phyloP scores from a whole-genome alignment of 2,329 filamentous ascomycete genomes.

The Bipolaris zeicola region DNA sequence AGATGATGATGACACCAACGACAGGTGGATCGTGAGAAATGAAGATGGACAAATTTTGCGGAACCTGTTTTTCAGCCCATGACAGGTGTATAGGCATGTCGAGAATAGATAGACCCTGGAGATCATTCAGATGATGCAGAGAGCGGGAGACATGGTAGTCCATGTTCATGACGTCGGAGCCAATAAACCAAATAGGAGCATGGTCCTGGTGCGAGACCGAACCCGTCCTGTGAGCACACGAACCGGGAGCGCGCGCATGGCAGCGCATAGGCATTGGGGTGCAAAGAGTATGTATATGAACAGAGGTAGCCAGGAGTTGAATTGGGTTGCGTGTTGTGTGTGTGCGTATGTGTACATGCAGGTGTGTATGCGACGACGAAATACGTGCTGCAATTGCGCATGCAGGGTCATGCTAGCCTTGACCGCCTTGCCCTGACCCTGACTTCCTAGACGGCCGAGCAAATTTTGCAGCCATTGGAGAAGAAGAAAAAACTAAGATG shows the following conservation, averaged over 20 bases:
- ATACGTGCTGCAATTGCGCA: conserved; percentile 14
- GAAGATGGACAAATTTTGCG: conserved; percentile 8
- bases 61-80: conserved; percentile 7
- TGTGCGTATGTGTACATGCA: not conserved
- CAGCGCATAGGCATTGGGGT: conserved; percentile 4
- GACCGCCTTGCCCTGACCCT: conserved; percentile 8
- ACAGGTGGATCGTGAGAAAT: conserved; percentile 20
- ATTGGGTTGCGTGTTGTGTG: not conserved
- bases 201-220: conserved; percentile 12
- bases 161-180: conserved; percentile 23
- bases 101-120: conserved; percentile 16
- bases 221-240: conserved; percentile 12
- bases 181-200: conserved; percentile 1
- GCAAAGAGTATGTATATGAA: conserved; percentile 11
- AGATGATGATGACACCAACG: conserved; percentile 4
- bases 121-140: conserved; percentile 22
- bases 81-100: not conserved
- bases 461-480: conserved; percentile 2
- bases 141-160: conserved; percentile 16
- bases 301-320: conserved; percentile 6
- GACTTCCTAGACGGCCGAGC: not conserved
- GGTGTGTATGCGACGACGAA: conserved; percentile 2
- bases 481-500: not conserved
- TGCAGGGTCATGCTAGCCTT: conserved; percentile 8
- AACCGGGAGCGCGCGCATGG: conserved; percentile 5